phyloP scores from a whole-genome alignment of 1,284 basidiomycete species.

The Porogramme epimiltina region DNA sequence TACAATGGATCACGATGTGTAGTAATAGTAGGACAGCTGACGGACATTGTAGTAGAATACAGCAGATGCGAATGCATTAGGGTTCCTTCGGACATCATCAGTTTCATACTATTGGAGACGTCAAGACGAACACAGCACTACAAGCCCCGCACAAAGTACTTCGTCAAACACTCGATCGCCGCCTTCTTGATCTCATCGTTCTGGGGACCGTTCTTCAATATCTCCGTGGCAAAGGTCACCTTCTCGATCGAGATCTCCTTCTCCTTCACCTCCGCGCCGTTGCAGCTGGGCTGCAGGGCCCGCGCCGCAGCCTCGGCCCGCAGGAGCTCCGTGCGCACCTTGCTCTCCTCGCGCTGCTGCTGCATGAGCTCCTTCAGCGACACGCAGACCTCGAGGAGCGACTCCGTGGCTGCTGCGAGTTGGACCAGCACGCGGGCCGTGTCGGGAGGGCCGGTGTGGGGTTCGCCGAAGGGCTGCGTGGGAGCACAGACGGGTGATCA shows the following conservation, averaged over 20 bases:
- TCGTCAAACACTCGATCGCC: slow-evolving; percentile 70
- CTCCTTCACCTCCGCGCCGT: too few species aligned
- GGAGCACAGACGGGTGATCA: too few species aligned
- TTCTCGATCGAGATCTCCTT: slow-evolving; percentile 56
- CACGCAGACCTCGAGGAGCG: slow-evolving; percentile 57
- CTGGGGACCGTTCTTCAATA: slow-evolving; percentile 54
- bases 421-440: slow-evolving; percentile 43
- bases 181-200: slow-evolving; percentile 61
- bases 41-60: background rate
- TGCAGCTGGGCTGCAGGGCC: background rate
- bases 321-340: slow-evolving; percentile 55
- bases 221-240: slow-evolving; percentile 61
- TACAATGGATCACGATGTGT: too few species aligned
- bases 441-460: too few species aligned
- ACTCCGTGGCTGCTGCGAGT: slow-evolving; percentile 51
- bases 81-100: background rate
- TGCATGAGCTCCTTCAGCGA: slow-evolving; percentile 62
- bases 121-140: background rate
- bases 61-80: background rate
- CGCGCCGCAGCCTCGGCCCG: slow-evolving; percentile 42
- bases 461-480: too few species aligned
- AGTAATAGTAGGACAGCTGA: too few species aligned
- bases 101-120: too few species aligned
- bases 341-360: slow-evolving; percentile 63
- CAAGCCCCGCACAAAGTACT: slow-evolving; percentile 40